These are phyloP conservation scores for Lithohypha guttulata DNA, from an alignment of 2,329 filamentous ascomycete species.

Conservation along the genomic window DNA sequence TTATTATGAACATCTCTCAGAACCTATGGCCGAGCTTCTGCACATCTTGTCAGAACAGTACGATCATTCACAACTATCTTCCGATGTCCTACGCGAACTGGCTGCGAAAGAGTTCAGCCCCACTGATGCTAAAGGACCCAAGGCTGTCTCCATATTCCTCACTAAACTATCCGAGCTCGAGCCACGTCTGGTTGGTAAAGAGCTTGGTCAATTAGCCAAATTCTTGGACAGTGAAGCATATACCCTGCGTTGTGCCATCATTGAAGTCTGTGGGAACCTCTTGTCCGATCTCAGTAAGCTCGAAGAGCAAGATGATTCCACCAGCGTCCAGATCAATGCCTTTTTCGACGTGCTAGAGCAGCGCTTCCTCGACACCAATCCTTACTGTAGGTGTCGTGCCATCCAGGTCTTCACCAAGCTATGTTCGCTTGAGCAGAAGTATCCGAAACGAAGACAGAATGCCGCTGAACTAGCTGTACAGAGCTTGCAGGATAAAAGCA, in stretches of 20 bases:
- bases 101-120: conserved; percentile 98
- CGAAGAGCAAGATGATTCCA: conserved; percentile 81
- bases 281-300: conserved; percentile 82
- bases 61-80: conserved; percentile 88
- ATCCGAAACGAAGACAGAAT: conserved; percentile 78
- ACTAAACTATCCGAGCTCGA: conserved; percentile 85
- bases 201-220: conserved; percentile 91
- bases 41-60: conserved; percentile 95
- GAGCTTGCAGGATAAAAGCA: conserved; percentile 95
- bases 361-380: conserved; percentile 90
- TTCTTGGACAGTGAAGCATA: conserved; percentile 95
- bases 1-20: conserved; percentile 96
- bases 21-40: conserved; percentile 97
- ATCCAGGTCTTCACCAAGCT: conserved; percentile 90
- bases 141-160: conserved; percentile 90
- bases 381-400: conserved; percentile 82
- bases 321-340: conserved; percentile 88
- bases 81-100: conserved; percentile 85
- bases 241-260: conserved; percentile 81
- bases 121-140: conserved; percentile 88
- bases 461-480: conserved; percentile 77
- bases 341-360: conserved; percentile 97
- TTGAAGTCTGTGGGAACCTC: conserved; percentile 95
- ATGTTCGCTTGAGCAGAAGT: conserved; percentile 92
- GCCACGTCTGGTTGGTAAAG: conserved; percentile 86